These are phyloP conservation scores for Cymbopogon citratus DNA, from an alignment of 176 grass and related monocot genomes.

Conservation along the genomic window DNA sequence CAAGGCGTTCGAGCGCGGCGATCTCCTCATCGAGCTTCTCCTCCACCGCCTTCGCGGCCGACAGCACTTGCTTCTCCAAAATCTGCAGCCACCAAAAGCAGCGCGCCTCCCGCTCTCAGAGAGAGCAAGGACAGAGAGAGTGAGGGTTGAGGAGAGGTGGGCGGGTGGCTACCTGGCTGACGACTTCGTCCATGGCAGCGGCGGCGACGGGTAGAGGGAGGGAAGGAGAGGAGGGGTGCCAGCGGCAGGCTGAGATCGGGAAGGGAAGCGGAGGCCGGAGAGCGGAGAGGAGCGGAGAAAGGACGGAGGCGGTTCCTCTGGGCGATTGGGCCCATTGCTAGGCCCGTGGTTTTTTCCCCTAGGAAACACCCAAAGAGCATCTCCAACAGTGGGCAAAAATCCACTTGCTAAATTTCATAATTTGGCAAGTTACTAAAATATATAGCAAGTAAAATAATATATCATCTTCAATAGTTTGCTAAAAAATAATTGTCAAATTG, in stretches of 20 bases:
- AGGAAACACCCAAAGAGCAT: too few relatives aligned
- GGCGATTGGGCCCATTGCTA: not conserved
- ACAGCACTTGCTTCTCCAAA: constrained; percentile 81
- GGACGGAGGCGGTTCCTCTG: not conserved
- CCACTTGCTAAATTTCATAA: too few relatives aligned
- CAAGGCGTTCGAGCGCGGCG: constrained; percentile 58
- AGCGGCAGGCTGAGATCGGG: constrained; percentile 10
- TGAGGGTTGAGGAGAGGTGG: too few relatives aligned
- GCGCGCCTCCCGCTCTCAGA: not conserved
- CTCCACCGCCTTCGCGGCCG: constrained; percentile 77
- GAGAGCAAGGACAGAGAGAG: not conserved
- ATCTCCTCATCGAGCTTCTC: constrained; percentile 89
- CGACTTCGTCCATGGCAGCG: constrained; percentile 24
- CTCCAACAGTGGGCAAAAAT: too few relatives aligned
- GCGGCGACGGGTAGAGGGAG: not conserved
- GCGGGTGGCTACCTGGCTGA: constrained; percentile 10
- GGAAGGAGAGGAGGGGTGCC: not conserved
- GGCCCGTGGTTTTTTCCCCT: too few relatives aligned
- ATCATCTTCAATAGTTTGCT: too few relatives aligned
- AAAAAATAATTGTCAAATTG: too few relatives aligned
- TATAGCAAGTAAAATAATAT: too few relatives aligned
- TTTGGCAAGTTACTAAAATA: too few relatives aligned
- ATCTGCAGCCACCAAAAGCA: constrained; percentile 37
- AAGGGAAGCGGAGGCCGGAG: not conserved
- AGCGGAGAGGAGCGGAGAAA: not conserved